Percentiles rank a stretch among this genome's conserved stretches.
These are phyloP conservation scores for Oldenlandia corymbosa DNA, from an alignment of 257 asterid genomes.

Conservation along the genomic window DNA sequence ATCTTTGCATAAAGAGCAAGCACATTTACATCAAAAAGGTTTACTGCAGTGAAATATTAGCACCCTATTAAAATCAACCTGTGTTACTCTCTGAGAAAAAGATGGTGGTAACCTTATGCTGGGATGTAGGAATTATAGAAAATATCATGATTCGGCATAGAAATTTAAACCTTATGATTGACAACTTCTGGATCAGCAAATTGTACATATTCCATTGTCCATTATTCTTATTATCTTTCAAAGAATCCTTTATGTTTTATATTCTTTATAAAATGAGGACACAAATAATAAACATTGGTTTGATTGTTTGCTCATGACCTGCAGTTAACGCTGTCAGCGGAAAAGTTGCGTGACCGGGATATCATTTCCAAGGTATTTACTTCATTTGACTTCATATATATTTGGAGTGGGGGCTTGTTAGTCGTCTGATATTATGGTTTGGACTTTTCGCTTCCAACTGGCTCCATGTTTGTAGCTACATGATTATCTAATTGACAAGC, in stretches of 20 bases:
- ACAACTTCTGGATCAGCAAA: not conserved
- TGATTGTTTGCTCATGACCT: slow-evolving; percentile 21
- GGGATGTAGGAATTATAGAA: not conserved
- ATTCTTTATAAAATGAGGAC: slow-evolving; percentile 5
- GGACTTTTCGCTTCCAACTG: not conserved
- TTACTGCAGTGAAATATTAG: no score
- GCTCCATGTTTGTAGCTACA: not conserved
- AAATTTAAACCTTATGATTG: not conserved
- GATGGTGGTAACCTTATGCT: not conserved
- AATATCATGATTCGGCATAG: not conserved
- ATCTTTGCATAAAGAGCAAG: no score
- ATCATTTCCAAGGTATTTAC: slow-evolving; percentile 57
- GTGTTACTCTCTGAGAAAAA: not conserved
- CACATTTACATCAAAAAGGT: no score
- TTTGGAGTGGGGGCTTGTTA: no score
- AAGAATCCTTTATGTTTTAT: not conserved
- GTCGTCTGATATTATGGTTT: no score
- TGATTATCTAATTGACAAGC: not conserved
- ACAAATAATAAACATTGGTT: slow-evolving; percentile 16
- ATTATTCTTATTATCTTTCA: not conserved
- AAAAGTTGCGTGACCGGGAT: slow-evolving; percentile 61
- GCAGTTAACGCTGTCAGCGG: slow-evolving; percentile 85
- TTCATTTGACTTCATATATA: not conserved
- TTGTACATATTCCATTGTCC: not conserved
- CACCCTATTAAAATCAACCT: no score